Base-by-base conservation (phyloP, 495 filamentous ascomycete species). In the Xylaria intraflava region DNA sequence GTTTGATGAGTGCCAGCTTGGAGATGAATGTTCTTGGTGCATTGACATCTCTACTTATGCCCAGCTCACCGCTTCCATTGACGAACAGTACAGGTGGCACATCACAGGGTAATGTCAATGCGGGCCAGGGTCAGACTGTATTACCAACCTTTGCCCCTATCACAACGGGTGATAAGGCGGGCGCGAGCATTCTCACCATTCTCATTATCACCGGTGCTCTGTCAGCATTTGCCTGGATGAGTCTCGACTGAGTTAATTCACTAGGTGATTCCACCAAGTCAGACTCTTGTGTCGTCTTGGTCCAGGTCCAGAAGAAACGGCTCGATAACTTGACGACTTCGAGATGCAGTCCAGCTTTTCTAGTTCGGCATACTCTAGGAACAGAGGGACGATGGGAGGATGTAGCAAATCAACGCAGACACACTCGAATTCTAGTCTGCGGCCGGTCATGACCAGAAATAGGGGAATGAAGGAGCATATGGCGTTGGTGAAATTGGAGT, bases 181-280 rank as follows among this genome's bases (percentile, higher is more conserved):
- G 83, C 7, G 87, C 86, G 3, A 76, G 76, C 1, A 77, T 89
- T 45, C 39, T 89, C 55, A 88, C 86, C 11, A 65, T 79, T 16
- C 10, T 72, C 57, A 46, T 79, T n/a, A 49, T 75, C 44, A 60
- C 58, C 0, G 60, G 61, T 19, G 62, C 66, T 4, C 58, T 71
- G 6, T 69, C 70, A 4, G 69, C 66, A 22, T 74, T 75, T 53
- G 67, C 64, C 19, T 77, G 74, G 74, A 77, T 77, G 74, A 75
- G 72, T 40, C 44, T 68, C 10, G 73, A 66, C 19, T 55, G 17
- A 55, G 26, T 17, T 22, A 19, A 27, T 16, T 9, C 0, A 27
- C 31, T 17, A 35, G n/a, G 12, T 3, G n/a, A 26, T 14, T 31
- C 2, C 19, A 24, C 22, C 29, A 38, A 27, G 3, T 45, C 29